These are phyloP conservation scores for Dipodascus geniculatus DNA, from an alignment of 805 yeast genomes.

Conservation along the genomic window DNA sequence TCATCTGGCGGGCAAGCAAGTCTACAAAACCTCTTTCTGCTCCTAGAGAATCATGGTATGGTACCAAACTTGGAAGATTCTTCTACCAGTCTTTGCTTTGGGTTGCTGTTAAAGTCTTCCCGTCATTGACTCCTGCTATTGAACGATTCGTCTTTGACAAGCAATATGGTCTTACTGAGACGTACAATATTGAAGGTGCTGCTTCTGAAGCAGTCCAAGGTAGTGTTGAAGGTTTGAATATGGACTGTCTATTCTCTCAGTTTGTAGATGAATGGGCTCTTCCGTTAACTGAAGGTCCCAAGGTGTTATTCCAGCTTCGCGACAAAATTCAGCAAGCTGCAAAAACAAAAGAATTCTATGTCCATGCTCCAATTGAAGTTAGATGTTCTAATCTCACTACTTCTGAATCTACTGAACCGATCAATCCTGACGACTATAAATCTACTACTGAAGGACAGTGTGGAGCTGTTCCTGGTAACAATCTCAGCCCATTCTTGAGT, in stretches of 20 bases:
- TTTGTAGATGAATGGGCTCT: conserved; percentile 97
- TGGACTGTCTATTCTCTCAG: conserved; percentile 93
- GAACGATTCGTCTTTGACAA: conserved; percentile 77
- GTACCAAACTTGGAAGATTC: conserved; percentile 63
- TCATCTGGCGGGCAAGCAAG: conserved; percentile 82
- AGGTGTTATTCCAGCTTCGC: conserved; percentile 37
- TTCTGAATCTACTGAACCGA: conserved; percentile 14
- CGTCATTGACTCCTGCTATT: conserved; percentile 70
- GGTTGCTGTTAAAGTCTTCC: conserved; percentile 61
- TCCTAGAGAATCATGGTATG: conserved; percentile 76
- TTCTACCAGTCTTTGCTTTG: conserved; percentile 72
- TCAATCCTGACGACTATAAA: conserved; percentile 5
- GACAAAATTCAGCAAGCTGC: conserved; percentile 55
- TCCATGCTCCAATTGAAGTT: conserved; percentile 92
- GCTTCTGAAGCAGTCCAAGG: conserved; percentile 60
- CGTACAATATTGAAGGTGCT: conserved; percentile 33
- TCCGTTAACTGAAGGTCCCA: conserved; percentile 70
- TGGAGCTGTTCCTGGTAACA: conserved; percentile 82
- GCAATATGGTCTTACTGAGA: conserved; percentile 71
- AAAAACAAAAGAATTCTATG: conserved; percentile 51
- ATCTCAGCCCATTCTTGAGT: conserved; percentile 69
- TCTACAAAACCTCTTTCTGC: conserved; percentile 50
- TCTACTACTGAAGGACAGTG: conserved; percentile 11
- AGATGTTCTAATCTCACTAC: conserved; percentile 72
- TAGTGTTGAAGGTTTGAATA: conserved; percentile 78